phyloP scores from a whole-genome alignment of 2,329 filamentous ascomycete species.

The Harringtonia lauricola region DNA sequence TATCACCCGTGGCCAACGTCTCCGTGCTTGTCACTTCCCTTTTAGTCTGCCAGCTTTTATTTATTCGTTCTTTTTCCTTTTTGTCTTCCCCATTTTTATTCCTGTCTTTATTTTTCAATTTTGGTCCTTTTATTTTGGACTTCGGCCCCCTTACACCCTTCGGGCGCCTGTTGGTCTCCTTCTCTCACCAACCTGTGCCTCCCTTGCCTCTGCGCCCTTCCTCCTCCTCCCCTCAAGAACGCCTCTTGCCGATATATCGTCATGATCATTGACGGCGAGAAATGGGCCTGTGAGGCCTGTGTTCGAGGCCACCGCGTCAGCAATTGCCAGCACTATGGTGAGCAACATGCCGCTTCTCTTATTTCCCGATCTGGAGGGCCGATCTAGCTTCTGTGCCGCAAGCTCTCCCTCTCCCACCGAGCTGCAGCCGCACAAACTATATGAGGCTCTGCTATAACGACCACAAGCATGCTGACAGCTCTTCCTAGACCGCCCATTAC shows the following conservation, averaged over 20 bases:
- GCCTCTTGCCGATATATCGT: conserved; percentile 10
- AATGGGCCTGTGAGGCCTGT: conserved; percentile 96
- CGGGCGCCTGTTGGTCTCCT: neutral
- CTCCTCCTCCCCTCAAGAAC: conserved; percentile 3
- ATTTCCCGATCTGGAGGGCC: neutral
- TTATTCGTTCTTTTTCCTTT: neutral
- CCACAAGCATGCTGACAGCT: conserved; percentile 2
- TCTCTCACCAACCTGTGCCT: neutral
- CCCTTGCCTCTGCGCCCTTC: neutral
- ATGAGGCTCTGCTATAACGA: neutral
- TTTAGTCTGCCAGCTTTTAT: neutral
- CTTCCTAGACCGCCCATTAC: conserved; percentile 68
- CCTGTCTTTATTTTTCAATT: neutral
- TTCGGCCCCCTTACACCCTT: neutral
- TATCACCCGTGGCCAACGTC: conserved; percentile 5
- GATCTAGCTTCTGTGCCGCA: neutral
- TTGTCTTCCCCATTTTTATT: neutral
- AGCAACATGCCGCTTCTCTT: conserved; percentile 28
- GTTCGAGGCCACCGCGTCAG: conserved; percentile 97
- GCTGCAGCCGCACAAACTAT: neutral
- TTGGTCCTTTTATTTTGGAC: neutral
- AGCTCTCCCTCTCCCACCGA: neutral
- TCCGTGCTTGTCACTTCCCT: neutral
- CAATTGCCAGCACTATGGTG: conserved; percentile 94
- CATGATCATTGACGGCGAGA: conserved; percentile 90